Evolutionary conservation across 2,329 filamentous ascomycete genomes (phyloP).

Genomic region (Aspergillus sp.): DNA sequence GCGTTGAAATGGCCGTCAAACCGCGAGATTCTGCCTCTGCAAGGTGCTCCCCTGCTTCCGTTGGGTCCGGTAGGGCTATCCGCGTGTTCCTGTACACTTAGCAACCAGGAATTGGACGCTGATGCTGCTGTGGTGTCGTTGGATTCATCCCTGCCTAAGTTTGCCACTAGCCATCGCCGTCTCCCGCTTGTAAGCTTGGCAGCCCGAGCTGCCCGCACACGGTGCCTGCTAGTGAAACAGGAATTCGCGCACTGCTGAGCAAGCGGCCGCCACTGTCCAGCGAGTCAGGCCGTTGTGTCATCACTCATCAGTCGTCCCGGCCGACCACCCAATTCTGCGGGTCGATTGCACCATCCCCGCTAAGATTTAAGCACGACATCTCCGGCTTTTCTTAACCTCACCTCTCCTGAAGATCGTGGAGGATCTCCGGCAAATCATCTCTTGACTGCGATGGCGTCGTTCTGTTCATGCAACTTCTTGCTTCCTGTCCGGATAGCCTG

Average conservation of each 20-base stretch:
- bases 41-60: neutral
- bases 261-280: too few species aligned
- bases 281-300: too few species aligned
- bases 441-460: neutral
- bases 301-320: too few species aligned
- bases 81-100: neutral
- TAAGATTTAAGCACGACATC: constrained; percentile 12
- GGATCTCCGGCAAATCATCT: constrained; percentile 6
- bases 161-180: constrained; percentile 3
- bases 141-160: neutral
- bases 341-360: constrained; percentile 22
- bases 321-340: constrained; percentile 11
- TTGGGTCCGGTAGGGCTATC: neutral
- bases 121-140: neutral
- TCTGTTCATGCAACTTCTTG: neutral
- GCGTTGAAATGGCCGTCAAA: neutral
- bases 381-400: constrained; percentile 5
- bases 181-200: constrained; percentile 5
- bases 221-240: too few species aligned
- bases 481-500: neutral
- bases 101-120: neutral
- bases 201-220: too few species aligned
- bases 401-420: constrained; percentile 12
- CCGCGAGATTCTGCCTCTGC: neutral
- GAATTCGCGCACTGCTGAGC: too few species aligned